Conservation (phyloP, 2,329 filamentous ascomycete genomes). For the Pseudogymnoascus sp. region DNA sequence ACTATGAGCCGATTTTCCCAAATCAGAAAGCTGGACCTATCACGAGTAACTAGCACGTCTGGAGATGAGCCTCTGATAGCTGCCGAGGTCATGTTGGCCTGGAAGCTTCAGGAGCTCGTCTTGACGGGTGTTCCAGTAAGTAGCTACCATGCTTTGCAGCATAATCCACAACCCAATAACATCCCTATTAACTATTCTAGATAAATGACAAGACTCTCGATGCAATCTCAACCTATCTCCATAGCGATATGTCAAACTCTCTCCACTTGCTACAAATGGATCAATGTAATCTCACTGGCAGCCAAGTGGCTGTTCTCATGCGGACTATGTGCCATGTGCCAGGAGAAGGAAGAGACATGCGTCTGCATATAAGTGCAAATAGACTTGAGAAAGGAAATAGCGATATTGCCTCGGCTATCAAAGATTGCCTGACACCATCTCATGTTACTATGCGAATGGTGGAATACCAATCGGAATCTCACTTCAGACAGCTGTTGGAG, state of each 20-base stretch:
- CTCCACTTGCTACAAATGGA: slow-evolving; percentile 56
- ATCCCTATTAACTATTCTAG: slow-evolving; percentile 24
- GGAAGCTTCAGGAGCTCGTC: slow-evolving; percentile 57
- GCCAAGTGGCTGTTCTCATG: slow-evolving; percentile 56
- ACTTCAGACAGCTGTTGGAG: slow-evolving; percentile 52
- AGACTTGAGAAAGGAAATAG: slow-evolving; percentile 41
- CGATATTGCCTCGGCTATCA: slow-evolving; percentile 43
- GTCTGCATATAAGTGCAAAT: slow-evolving; percentile 55
- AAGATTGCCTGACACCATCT: slow-evolving; percentile 46
- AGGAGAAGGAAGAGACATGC: slow-evolving; percentile 45
- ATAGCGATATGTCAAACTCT: slow-evolving; percentile 49
- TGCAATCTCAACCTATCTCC: slow-evolving; percentile 55
- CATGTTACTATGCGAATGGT: slow-evolving; percentile 59
- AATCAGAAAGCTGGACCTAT: slow-evolving; percentile 57
- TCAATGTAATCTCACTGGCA: slow-evolving; percentile 56
- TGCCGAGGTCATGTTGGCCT: slow-evolving; percentile 55
- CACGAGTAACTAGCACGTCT: slow-evolving; percentile 54
- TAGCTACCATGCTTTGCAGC: background rate
- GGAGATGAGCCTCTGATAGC: slow-evolving; percentile 55
- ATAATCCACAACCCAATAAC: background rate
- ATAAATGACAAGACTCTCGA: slow-evolving; percentile 56
- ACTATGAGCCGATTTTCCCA: slow-evolving; percentile 59
- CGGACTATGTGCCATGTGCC: slow-evolving; percentile 48
- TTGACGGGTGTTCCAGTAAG: slow-evolving; percentile 50
- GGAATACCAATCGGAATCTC: slow-evolving; percentile 40